Evolutionary conservation across 306 rosid genomes (phyloP).

Genomic region (Malus orientalis): DNA sequence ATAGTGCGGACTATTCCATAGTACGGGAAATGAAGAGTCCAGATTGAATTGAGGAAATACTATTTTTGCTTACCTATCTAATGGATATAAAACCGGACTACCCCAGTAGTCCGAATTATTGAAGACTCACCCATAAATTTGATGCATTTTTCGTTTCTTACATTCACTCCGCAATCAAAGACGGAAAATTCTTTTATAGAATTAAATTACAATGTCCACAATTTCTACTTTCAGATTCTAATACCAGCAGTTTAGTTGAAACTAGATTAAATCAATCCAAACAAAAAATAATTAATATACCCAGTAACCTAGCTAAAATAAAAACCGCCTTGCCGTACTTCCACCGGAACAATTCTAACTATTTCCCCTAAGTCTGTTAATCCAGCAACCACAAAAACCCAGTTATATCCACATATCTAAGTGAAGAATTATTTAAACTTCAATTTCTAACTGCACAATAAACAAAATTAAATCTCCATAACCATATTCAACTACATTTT

Average conservation of each 20-base stretch:
- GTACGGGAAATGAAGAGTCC: no score
- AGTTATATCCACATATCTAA: background rate
- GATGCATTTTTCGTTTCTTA: background rate
- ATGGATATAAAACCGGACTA: background rate
- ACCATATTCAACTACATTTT: background rate
- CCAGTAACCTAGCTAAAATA: background rate
- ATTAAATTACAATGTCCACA: background rate
- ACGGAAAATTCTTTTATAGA: background rate
- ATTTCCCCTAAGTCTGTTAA: background rate
- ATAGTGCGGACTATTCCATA: no score
- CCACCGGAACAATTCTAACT: background rate
- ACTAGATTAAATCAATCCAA: background rate
- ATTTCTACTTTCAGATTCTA: background rate
- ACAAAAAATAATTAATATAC: no score
- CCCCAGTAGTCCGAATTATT: background rate
- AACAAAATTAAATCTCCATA: background rate
- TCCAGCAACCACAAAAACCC: background rate
- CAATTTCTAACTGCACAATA: background rate
- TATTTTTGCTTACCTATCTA: no score
- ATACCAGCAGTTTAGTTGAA: background rate
- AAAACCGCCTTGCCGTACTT: background rate
- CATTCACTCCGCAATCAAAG: background rate
- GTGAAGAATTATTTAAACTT: background rate
- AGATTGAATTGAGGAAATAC: no score
- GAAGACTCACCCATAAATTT: background rate